A percentile compares a stretch with the other conserved stretches of the same genome.
These are phyloP conservation scores for Magnolia changhungtana DNA, from an alignment of 164 flowering plant species.

Conservation along the genomic window DNA sequence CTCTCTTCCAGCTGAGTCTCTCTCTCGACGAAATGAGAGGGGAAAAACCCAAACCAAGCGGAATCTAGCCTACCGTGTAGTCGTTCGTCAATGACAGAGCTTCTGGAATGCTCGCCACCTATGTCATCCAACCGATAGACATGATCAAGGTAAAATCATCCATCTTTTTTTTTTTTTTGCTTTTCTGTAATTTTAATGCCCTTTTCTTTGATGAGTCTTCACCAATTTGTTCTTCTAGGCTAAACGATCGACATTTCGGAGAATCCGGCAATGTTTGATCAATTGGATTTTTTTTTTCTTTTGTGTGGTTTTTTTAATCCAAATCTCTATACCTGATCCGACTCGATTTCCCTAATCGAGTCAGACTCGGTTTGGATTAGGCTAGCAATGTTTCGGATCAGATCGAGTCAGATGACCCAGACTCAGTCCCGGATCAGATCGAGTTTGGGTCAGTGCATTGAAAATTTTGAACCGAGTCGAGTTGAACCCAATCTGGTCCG, in stretches of 20 bases:
- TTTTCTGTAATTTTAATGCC: not conserved
- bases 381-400: too few species aligned
- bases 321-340: too few species aligned
- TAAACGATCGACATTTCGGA: not conserved
- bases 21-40: slow-evolving; percentile 28
- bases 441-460: too few species aligned
- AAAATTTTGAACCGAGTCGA: too few species aligned
- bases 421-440: too few species aligned
- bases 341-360: too few species aligned
- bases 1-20: slow-evolving; percentile 40
- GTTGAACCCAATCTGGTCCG: too few species aligned
- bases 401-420: too few species aligned
- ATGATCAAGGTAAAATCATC: slow-evolving; percentile 44
- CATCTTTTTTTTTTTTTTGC: not conserved
- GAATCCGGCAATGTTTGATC: not conserved
- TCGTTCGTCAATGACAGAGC: slow-evolving; percentile 57
- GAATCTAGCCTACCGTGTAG: slow-evolving; percentile 45
- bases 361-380: too few species aligned
- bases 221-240: not conserved
- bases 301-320: too few species aligned
- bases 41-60: slow-evolving; percentile 25
- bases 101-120: slow-evolving; percentile 61
- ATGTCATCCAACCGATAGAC: slow-evolving; percentile 62
- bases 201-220: not conserved
- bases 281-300: too few species aligned